These are phyloP conservation scores for Tulasnella sp. DNA, from an alignment of 768 basidiomycete genomes.

Conservation along the genomic window DNA sequence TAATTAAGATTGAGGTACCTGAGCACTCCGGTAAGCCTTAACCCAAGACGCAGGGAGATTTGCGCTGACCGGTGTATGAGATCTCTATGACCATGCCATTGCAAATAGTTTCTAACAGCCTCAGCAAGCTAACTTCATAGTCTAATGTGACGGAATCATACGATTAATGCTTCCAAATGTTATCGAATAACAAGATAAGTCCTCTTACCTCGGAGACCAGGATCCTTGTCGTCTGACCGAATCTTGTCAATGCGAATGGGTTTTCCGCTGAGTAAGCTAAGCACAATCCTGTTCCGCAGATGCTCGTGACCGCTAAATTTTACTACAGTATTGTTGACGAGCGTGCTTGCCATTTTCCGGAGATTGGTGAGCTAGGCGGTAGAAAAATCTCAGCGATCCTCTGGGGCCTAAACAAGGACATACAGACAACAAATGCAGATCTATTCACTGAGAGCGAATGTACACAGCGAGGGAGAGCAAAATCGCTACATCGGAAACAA, in stretches of 20 bases:
- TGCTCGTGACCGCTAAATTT: constrained; percentile 59
- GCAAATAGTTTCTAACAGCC: constrained; percentile 81
- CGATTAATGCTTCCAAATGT: background rate
- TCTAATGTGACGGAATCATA: constrained; percentile 41
- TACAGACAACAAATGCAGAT: background rate
- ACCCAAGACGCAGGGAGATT: background rate
- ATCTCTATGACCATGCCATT: constrained; percentile 96
- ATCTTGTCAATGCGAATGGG: constrained; percentile 79
- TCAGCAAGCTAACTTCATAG: constrained; percentile 83
- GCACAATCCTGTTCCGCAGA: constrained; percentile 73
- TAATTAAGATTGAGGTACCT: constrained; percentile 89
- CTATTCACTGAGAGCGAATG: background rate
- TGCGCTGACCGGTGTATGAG: constrained; percentile 72
- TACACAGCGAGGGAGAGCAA: background rate
- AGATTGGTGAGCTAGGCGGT: background rate
- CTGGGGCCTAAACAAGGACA: background rate
- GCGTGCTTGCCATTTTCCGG: background rate
- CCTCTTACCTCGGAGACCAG: constrained; percentile 75
- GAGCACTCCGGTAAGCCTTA: background rate
- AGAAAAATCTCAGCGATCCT: background rate
- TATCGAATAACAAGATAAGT: background rate
- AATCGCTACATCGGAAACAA: background rate
- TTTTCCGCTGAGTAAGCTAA: constrained; percentile 86
- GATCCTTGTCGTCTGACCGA: constrained; percentile 85
- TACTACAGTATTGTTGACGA: constrained; percentile 21